Evolutionary conservation across 805 yeast genomes (phyloP).

Genomic region (Sporopachydermia quercuum): DNA sequence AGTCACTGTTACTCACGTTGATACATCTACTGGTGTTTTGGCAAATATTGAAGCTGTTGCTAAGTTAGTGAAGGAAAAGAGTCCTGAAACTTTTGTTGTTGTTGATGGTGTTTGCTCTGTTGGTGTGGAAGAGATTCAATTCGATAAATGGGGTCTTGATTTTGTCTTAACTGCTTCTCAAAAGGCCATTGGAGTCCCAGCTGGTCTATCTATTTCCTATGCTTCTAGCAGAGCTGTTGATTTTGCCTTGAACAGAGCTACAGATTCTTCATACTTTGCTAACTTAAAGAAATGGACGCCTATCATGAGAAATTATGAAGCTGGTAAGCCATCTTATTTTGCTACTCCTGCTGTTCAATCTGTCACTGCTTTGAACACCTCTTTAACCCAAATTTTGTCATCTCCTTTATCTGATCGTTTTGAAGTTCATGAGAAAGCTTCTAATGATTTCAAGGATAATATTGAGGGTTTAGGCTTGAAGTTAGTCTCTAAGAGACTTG

Average conservation of each 20-base stretch:
- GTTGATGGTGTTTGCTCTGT: constrained; percentile 78
- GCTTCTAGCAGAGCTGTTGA: constrained; percentile 49
- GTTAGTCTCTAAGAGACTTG: constrained; percentile 35
- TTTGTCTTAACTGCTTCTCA: constrained; percentile 67
- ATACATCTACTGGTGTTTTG: constrained; percentile 69
- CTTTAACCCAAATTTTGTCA: constrained; percentile 44
- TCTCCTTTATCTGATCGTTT: constrained; percentile 34
- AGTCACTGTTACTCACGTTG: constrained; percentile 67
- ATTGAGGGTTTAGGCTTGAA: constrained; percentile 34
- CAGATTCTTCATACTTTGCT: constrained; percentile 33
- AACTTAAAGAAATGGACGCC: constrained; percentile 65
- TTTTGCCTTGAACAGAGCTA: constrained; percentile 30
- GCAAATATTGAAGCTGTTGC: constrained; percentile 42
- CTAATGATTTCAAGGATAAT: constrained; percentile 38
- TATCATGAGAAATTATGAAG: constrained; percentile 54
- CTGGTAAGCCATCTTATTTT: constrained; percentile 49
- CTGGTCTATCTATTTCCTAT: constrained; percentile 56
- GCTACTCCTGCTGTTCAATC: constrained; percentile 72
- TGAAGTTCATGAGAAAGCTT: constrained; percentile 35
- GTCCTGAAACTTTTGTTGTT: constrained; percentile 54
- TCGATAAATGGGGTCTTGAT: constrained; percentile 64
- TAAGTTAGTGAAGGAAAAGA: constrained; percentile 28
- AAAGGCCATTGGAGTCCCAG: constrained; percentile 70
- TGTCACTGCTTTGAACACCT: constrained; percentile 49
- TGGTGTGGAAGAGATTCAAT: constrained; percentile 59